Evolutionary conservation across 2,329 filamentous ascomycete genomes (phyloP), one percentile per base, ranked within the genome.

Genomic region (Shiraia bambusicola): DNA sequence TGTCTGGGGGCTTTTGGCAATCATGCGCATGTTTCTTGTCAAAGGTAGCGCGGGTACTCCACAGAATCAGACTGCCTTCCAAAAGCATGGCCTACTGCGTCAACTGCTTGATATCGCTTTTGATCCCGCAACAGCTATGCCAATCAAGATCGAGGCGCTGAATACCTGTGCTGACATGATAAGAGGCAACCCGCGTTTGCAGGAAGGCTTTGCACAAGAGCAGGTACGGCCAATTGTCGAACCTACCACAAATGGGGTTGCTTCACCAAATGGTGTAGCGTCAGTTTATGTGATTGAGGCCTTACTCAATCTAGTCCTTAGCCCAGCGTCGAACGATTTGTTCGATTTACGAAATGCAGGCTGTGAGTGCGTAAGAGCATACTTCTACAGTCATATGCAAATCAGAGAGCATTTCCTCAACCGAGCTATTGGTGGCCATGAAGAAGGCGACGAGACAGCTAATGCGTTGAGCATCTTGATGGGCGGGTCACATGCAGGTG

Each of bases 251-350:
- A 74, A 71, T 24, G 69, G 74, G 32, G 57, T 64, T 15, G 56
- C 71, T 65, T 47, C 56, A 6, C 57, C 68, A 4, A 81, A 82
- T 45, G 77, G 75, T n/a, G 67, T 76, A 8, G 71, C 76, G 11
- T 80, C 80, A 41, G 82, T 92, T 25, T 95, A 95, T 69, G 89
- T 98, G 22, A 95, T 98, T 58, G 92, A 97, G 67, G 93, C 88
- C 1, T 75, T 98, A 13, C 76, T 98, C 34, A 89, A 96, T 55
- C 73, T 96, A 30, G 84, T 86, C 0, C 74, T 98, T 7, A 83
- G 83, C 41, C 75, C 86, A 15, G 78, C 84, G 22, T 74, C 83
- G 0, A 71, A 81, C 14, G 78, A 83, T 37, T 76, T 87, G 26
- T 87, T 95, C 54, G 86, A 95, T 66, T 76, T 92, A 27, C 84